Base-by-base conservation (phyloP, 1,284 basidiomycete genomes). In the Ganoderma meredithae region DNA sequence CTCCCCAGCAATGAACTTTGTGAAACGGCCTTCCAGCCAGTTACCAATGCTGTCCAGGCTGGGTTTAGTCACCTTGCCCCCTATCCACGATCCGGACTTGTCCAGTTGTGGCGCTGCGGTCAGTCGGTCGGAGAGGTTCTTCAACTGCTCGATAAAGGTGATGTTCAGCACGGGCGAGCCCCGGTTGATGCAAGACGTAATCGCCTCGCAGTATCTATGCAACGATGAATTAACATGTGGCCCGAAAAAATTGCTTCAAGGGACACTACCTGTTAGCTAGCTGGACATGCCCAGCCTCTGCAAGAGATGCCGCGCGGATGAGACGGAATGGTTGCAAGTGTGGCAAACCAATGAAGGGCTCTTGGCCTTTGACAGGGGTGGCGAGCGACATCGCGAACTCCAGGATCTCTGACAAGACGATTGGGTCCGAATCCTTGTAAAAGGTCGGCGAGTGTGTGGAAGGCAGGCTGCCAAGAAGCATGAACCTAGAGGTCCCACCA, bases 1-100 rank as follows among this genome's bases (percentile, higher is more conserved):
- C 67, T 97, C 96, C 2, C 96, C 98, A 15, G 97, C 95, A 70
- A 99, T 97, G 74, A 99, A 94, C 79, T 98, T 98, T 39, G 96
- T 96, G 73, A 99, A 90, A 15, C 94, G 88, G n/a, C 94, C 94
- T 80, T 97, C 97, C 33, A 99, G 86, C 89, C 96, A 98, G 64
- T 92, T 93, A 64, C 97, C 95, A 60, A 99, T 89, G 58, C 92
- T 93, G 76, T 98, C 96, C 63, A 99, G 84, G 68, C 95, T 98
- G 0, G 97, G 96, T 80, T 95, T 94, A 71, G 88, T 85, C 65
- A 95, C 84, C 78, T 94, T 95, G 43, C 89, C 86, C 39, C 90
- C 85, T 70, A 96, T 93, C 95, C 96, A 94, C 5, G 93, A 92
- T 52, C 86, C 84, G 25, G 88, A 81, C 81, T 92, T 92, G 79